Percentiles rank a stretch among this genome's conserved stretches.
These are phyloP conservation scores for Debaryomyces nepalensis DNA, from an alignment of 1,139 yeast species.

Conservation along the genomic window DNA sequence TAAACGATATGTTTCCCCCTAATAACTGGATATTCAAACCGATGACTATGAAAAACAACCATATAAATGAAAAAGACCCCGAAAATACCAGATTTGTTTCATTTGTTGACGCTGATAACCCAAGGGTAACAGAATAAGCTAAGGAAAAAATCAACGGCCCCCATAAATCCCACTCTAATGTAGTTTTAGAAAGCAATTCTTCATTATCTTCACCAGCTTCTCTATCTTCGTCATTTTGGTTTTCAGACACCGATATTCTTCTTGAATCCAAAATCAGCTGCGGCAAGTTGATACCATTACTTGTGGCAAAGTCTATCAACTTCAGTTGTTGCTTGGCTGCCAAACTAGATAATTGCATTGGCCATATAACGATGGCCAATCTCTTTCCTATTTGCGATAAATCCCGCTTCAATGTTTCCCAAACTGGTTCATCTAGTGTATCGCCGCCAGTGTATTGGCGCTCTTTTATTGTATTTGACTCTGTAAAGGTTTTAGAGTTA, in stretches of 20 bases:
- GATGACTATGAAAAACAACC: constrained; percentile 66
- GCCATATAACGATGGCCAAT: constrained; percentile 75
- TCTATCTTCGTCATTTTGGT: constrained; percentile 29
- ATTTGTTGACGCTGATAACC: constrained; percentile 43
- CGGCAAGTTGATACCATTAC: constrained; percentile 51
- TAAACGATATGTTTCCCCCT: constrained; percentile 70
- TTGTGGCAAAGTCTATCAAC: constrained; percentile 46
- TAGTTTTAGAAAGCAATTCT: constrained; percentile 31
- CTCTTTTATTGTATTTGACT: constrained; percentile 63
- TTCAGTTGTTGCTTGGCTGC: constrained; percentile 51
- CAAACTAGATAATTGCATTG: constrained; percentile 51
- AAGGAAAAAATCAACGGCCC: constrained; percentile 82
- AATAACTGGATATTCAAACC: constrained; percentile 73
- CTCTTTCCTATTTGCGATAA: constrained; percentile 66
- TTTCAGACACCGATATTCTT: constrained; percentile 35
- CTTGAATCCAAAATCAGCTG: constrained; percentile 37
- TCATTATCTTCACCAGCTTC: constrained; percentile 22
- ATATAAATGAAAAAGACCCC: constrained; percentile 47
- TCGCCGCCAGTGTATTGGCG: constrained; percentile 82
- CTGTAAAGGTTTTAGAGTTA: constrained; percentile 32
- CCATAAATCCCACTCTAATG: constrained; percentile 85
- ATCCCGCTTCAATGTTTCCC: constrained; percentile 70
- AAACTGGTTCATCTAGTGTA: constrained; percentile 83
- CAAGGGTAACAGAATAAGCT: constrained; percentile 59
- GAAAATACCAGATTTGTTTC: constrained; percentile 56